Base-by-base conservation (phyloP, 169 alveolate genomes). In the Eimeria tenella region DNA sequence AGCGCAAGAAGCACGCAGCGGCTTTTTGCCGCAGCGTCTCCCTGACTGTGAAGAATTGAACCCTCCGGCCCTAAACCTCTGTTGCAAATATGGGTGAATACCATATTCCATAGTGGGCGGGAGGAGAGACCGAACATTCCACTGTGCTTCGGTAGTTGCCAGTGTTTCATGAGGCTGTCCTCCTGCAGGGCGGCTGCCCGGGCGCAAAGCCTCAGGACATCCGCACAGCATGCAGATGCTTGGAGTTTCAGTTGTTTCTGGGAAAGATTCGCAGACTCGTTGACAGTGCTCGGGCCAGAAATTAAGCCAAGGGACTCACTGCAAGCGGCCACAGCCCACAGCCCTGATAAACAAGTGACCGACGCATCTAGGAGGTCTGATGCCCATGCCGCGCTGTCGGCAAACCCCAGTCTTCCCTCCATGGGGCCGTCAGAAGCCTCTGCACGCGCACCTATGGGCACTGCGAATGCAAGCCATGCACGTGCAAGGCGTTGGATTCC, bases 401-500 rank as follows among this genome's bases (percentile, higher is more conserved):
- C 25, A 83, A 31, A 83, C n/a, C 63, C 63, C 84, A 74, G 13
- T 58, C 25, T 62, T 50, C 79, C 31, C 9, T 21, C 63, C 63
- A 42, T 55, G 62, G 5, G 1, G 79, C 91, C 79, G 79, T 42
- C 91, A n/a, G 13, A 17, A 1, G 74, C 77, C 77, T 31, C n/a
- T n/a, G 60, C 58, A 19, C 56, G 31, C 21, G 15, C 65, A 10
- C 91, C 91, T 15, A 77, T 77, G 3, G 91, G 79, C 60, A 31
- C 79, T 4, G 58, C 91, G 52, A 60, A 83, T 9, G 55, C 65
- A 42, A 83, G 60, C 91, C 91, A 83, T 5, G 91, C 60, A 19
- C 91, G 77, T 9, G 91, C 91, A 58, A 83, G 91, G n/a, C 91
- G 15, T 42, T 83, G 91, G n/a, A 83, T 50, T 7, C 91, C 91